Evolutionary conservation across 495 filamentous ascomycete species (phyloP), one percentile per base, ranked within the genome.

Genomic region (Talaromyces liani): DNA sequence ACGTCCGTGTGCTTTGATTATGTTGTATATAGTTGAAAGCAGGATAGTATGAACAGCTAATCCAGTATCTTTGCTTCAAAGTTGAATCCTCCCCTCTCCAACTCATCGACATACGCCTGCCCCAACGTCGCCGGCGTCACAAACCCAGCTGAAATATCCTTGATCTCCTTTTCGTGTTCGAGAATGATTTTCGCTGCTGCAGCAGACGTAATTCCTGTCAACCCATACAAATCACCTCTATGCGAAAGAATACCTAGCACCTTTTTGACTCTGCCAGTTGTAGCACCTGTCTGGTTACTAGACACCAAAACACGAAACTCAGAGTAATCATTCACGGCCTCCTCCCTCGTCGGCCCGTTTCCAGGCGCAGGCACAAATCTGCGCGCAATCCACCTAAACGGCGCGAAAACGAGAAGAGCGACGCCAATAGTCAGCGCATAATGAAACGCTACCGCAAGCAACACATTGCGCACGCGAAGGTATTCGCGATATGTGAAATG

Each of bases 81-180:
- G 57, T 76, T 82, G 63, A 91, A 84, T 1, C 89, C 89, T 14
- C 77, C 82, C 57, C 80, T 78, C 14, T 84, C 78, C 64, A 93
- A 70, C 49, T 89, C 82, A 68, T 94, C 87, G 63, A 94, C 80
- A 68, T 84, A 92, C 31, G 79, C 78, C 72, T 92, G 88, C 0
- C 92, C 92, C 41, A 97, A 74, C 45, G 84, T 89, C n/a, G 91
- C 89, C n/a, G 92, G 82, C 1, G 92, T 97, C 20, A 92, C 85
- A 25, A 95, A 77, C 9, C 91, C 91, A 25, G 90, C 87, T 1
- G 90, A 78, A 20, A 83, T 76, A 65, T 80, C 80, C 61, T 78
- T 82, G 10, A 82, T 71, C 24, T 81, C 80, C 34, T 84, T 69
- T 57, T 86, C 84, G 33, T 90, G 83, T 25, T 85, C 76, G 16